Base-by-base conservation (phyloP, 768 basidiomycete species). In the Trametopsis cervina region DNA sequence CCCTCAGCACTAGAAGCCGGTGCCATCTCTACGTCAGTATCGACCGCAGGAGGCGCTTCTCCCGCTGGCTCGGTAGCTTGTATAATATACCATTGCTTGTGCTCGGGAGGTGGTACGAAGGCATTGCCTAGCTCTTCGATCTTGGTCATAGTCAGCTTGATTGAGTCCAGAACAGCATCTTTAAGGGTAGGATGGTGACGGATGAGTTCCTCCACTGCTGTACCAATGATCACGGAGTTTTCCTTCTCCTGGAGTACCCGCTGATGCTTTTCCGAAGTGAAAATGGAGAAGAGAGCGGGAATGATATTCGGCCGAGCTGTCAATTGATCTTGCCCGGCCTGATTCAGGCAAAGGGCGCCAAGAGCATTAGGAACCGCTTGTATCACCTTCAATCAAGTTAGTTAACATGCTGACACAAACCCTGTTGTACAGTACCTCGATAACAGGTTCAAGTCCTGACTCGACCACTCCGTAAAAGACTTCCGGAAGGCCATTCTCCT, bases 301-400 rank as follows among this genome's bases (percentile, higher is more conserved):
- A 98, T 89, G 58, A 97, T 81, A 52, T 77, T 79, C 2, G 89
- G 87, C 22, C 87, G 83, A 7, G 77, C 75, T 9, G 78, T 66
- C 26, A 97, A 78, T 57, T 89, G 84, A 21, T 86, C 78, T 60
- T 93, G 84, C 2, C 96, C 96, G 9, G 76, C 72, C 56, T 90
- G 84, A 58, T 99, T 99, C 40, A 99, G 76, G 61, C 96, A 99
- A 24, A 99, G 72, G 0, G 96, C 96, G 26, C 96, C 95, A 44
- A 99, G 81, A 15, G 94, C 96, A 57, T 95, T 94, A 0, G 93
- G 89, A 50, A 98, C 83, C 2, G 93, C 82, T 74, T 89, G 85
- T 35, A 97, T 81, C 35, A 96, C 86, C 89, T 95, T 49, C 5
- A 13, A 47, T 13, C 20, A 9, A 36, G 38, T 15, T 2, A 35